These are phyloP conservation scores for Wickerhamomyces tratensis DNA, from an alignment of 805 yeast species.

Conservation along the genomic window DNA sequence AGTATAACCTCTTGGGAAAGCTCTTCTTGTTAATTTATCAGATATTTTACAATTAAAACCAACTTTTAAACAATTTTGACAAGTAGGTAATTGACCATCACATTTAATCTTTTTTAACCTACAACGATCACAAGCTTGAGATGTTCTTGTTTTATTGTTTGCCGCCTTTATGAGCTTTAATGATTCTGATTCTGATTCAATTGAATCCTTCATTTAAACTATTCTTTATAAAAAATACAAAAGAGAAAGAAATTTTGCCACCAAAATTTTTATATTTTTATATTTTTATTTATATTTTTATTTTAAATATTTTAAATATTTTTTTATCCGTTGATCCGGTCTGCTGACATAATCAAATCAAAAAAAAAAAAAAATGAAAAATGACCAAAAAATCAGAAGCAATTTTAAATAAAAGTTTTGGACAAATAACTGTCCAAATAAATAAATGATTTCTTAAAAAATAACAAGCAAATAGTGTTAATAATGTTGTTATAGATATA, in stretches of 20 bases:
- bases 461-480: slow-evolving; percentile 60
- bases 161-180: slow-evolving; percentile 15
- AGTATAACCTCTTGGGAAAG: slow-evolving; percentile 77
- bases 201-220: too few relatives aligned
- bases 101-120: slow-evolving; percentile 70
- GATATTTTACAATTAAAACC: slow-evolving; percentile 63
- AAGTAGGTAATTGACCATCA: slow-evolving; percentile 58
- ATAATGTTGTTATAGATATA: slow-evolving; percentile 49
- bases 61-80: slow-evolving; percentile 56
- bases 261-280: too few relatives aligned
- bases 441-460: slow-evolving; percentile 77
- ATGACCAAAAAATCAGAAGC: slow-evolving; percentile 60
- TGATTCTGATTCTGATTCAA: too few relatives aligned
- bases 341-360: slow-evolving; percentile 10
- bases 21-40: slow-evolving; percentile 65
- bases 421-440: slow-evolving; percentile 97
- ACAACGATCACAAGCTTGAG: slow-evolving; percentile 80
- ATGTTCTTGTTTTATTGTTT: slow-evolving; percentile 33
- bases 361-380: too few relatives aligned
- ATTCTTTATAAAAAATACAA: too few relatives aligned
- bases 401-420: slow-evolving; percentile 72
- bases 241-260: too few relatives aligned
- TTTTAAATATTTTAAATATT: too few relatives aligned
- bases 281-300: too few relatives aligned
- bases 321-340: too few relatives aligned